Evolutionary conservation across 2,329 filamentous ascomycete genomes (phyloP), one percentile per base, ranked within the genome.

Genomic region (Colletotrichum trifolii): DNA sequence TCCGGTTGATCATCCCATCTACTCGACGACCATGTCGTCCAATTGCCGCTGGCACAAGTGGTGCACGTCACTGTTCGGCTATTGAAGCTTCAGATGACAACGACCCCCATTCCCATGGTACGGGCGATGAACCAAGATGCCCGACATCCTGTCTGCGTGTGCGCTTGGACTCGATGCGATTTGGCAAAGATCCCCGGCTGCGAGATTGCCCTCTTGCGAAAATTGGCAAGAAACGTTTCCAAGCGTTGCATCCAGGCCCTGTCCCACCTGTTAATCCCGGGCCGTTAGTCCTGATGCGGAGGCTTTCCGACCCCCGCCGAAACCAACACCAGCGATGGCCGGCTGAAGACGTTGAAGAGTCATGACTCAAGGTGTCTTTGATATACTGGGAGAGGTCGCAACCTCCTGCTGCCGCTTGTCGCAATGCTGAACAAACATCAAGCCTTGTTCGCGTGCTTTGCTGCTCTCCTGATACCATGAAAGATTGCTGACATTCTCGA

Each of bases 321-420:
- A 50, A 36, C 55, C 55, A 50, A 58, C 36, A 12, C 43, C 17
- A 39, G 38, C 46, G 46, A 50, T 50, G 55, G n/a, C 46, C 39
- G 46, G 46, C 50, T n/a, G n/a, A 40, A 39, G 48, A 56, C 45
- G 15, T 56, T n/a, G 12, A 58, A 11, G 34, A 35, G 46, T 43
- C 55, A 50, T 50, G 38, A 50, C 55, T 43, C 55, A 50, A 46
- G 17, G 46, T 7, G 13, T 8, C 46, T 42, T 58, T 38, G 42
- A 43, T 42, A 25, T 38, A 56, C 42, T 17, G 36, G 15, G 11
- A 4, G 3, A 40, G 13, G 33, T 38, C 13, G 11, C 38, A 39
- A 15, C 11, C 10, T 17, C n/a, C 10, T 38, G 15, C 49, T 5
- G 15, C 15, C 12, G 36, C 36, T 8, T 43, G 25, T 33, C 11